Conservation (phyloP, 2,329 filamentous ascomycete species). For the Catunica adiposa region DNA sequence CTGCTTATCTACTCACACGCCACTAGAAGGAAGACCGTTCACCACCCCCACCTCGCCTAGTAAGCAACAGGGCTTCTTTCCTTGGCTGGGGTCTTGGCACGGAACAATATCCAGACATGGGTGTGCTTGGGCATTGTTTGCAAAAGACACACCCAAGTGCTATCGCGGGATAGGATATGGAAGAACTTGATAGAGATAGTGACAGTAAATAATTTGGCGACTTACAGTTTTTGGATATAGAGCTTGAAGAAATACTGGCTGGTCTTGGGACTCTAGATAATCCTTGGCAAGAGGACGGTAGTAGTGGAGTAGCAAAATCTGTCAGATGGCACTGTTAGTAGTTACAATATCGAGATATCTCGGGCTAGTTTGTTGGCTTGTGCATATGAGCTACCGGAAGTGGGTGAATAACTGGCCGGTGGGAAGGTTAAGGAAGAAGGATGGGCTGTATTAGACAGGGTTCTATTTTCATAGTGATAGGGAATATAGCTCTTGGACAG, state of each 20-base stretch:
- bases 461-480: neutral
- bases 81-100: neutral
- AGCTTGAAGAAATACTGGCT: too few relatives aligned
- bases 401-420: too few relatives aligned
- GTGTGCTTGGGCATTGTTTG: neutral
- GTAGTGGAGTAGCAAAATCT: too few relatives aligned
- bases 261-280: too few relatives aligned
- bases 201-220: too few relatives aligned
- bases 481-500: neutral
- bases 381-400: neutral
- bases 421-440: neutral
- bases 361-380: neutral
- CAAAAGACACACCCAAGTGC: neutral
- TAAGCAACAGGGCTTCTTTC: neutral
- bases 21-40: too few relatives aligned
- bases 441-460: slow-evolving; percentile 1
- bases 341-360: too few relatives aligned
- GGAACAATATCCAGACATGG: neutral
- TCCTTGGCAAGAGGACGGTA: too few relatives aligned
- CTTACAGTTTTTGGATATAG: too few relatives aligned
- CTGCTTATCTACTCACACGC: too few relatives aligned
- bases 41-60: too few relatives aligned
- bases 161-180: neutral
- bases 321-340: too few relatives aligned
- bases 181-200: neutral